A percentile compares a stretch with the other conserved stretches of the same genome.
Evolutionary conservation across 805 yeast genomes (phyloP).

Genomic region (Myxozyma sirexii): DNA sequence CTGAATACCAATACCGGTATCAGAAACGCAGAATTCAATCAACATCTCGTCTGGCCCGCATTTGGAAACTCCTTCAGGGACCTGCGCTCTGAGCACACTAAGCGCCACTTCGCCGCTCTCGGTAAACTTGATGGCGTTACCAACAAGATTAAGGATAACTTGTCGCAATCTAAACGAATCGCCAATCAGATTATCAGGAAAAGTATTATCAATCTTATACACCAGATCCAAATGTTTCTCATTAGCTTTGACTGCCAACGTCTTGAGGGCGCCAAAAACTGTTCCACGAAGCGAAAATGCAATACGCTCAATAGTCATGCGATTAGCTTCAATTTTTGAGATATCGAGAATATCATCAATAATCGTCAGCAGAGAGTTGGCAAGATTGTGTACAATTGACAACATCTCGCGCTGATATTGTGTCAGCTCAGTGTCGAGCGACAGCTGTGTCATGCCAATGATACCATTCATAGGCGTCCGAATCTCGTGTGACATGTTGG

Average conservation of each 20-base stretch:
- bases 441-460: slow-evolving; percentile 88
- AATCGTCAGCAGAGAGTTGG: slow-evolving; percentile 80
- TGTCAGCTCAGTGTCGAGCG: slow-evolving; percentile 83
- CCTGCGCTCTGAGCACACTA: slow-evolving; percentile 52
- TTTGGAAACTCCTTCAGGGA: not conserved
- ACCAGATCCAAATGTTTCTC: slow-evolving; percentile 80
- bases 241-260: slow-evolving; percentile 85
- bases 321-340: slow-evolving; percentile 88
- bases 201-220: slow-evolving; percentile 80
- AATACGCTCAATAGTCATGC: slow-evolving; percentile 90
- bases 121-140: slow-evolving; percentile 88
- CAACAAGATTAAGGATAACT: slow-evolving; percentile 82
- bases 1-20: slow-evolving; percentile 87
- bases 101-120: slow-evolving; percentile 79
- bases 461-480: slow-evolving; percentile 93
- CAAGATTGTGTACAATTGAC: slow-evolving; percentile 83
- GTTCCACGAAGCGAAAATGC: slow-evolving; percentile 86
- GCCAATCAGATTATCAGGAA: slow-evolving; percentile 85
- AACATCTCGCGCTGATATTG: slow-evolving; percentile 92
- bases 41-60: slow-evolving; percentile 50
- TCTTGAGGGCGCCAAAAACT: slow-evolving; percentile 85
- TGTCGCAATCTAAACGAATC: slow-evolving; percentile 88
- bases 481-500: slow-evolving; percentile 85
- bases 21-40: slow-evolving; percentile 83
- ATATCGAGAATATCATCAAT: slow-evolving; percentile 90